Evolutionary conservation across 139 green algal species (phyloP), one percentile per base, ranked within the genome.

Genomic region (Monoraphidium neglectum): DNA sequence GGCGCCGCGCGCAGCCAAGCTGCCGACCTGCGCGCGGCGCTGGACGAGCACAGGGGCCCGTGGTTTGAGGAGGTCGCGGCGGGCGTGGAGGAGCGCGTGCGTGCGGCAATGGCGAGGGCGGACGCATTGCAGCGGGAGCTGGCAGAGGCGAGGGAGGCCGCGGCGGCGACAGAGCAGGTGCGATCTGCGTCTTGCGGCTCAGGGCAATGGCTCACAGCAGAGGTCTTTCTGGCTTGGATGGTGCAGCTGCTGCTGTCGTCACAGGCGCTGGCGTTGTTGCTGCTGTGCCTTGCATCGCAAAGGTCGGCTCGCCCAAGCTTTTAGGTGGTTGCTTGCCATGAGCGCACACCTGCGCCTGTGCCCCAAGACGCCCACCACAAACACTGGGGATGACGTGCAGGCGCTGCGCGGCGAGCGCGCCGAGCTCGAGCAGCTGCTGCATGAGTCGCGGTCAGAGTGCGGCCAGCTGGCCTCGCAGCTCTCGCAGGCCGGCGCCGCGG

Each of bases 41-140:
- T 82, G 23, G 79, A 88, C 59, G 40, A 86, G 57, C 84, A 91
- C 77, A 82, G 83, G 8, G 86, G 86, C 36, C 28, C 1, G 8
- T 77, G 70, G 26, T 77, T 40, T 8, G 18, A 68, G 62, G 63
- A 91, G 86, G 83, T 91, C 37, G 77, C 77, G 0, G 72, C 76
- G 1, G 82, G 80, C 26, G 86, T 91, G 0, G 86, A 91, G 78
- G 81, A 72, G 47, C 82, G 84, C 2, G 86, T 90, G 37, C 60
- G 64, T 28, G 77, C 85, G 1, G 84, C 83, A 0, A 67, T 89
- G 76, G 40, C 32, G 33, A 66, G 67, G 3, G 80, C 77, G 16
- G 49, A 83, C 76, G 69, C 78, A 53, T 71, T 90, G 63, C 84
- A 89, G 82, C 37, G 84, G 36, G 84, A 91, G 67, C 23, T 36